Conservation (phyloP, 129 eudicot genomes). For the Silybum marianum region DNA sequence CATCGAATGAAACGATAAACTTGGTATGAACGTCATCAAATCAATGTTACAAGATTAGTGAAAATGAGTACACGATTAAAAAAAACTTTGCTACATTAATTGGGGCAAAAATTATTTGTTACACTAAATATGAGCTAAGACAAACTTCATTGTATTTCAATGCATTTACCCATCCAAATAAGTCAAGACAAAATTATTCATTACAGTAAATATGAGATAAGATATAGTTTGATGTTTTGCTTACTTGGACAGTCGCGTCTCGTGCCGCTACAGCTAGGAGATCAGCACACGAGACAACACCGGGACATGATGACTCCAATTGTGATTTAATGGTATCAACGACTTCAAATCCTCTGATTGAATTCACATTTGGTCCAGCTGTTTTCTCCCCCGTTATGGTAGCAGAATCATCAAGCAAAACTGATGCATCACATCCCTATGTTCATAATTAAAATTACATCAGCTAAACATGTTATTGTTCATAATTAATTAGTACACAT, state of each 20-base stretch:
- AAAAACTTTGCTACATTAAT: not conserved
- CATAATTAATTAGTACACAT: not conserved
- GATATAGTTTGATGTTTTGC: not conserved
- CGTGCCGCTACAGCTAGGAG: conserved; percentile 46
- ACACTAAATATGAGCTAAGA: not conserved
- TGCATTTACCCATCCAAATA: not conserved
- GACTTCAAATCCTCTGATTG: conserved; percentile 32
- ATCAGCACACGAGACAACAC: conserved; percentile 52
- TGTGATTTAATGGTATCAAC: conserved; percentile 41
- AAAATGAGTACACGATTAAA: not conserved
- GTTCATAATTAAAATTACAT: not conserved
- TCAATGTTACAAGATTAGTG: too few species aligned
- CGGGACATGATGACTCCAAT: conserved; percentile 37
- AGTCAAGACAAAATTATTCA: not conserved
- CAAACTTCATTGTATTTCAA: not conserved
- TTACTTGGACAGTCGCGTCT: conserved; percentile 29
- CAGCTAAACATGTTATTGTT: not conserved
- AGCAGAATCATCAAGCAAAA: conserved; percentile 13
- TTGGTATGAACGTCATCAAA: too few species aligned
- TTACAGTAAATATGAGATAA: too few species aligned
- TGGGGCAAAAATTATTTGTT: not conserved
- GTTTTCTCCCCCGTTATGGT: conserved; percentile 8
- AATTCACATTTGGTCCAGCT: conserved; percentile 2
- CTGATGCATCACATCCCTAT: conserved; percentile 6
- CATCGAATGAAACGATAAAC: too few species aligned